A percentile compares a stretch with the other conserved stretches of the same genome.
Conservation (phyloP, 352 stramenopile species). For the Globisporangium sylvaticum region DNA sequence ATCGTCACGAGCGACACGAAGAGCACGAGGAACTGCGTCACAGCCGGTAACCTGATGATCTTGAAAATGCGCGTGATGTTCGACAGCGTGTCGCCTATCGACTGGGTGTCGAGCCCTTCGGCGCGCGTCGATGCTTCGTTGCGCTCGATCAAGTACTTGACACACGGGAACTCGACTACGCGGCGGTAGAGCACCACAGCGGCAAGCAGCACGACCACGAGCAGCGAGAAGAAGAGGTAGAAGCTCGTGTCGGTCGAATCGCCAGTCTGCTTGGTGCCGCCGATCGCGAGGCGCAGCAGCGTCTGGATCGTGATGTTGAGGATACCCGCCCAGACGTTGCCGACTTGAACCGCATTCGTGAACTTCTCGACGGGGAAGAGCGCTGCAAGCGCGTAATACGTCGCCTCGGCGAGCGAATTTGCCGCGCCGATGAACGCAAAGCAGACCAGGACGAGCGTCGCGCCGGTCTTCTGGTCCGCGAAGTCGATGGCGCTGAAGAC, state of each 20-base stretch:
- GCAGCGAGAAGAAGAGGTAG: slow-evolving; percentile 60
- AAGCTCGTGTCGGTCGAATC: slow-evolving; percentile 33
- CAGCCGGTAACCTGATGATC: slow-evolving; percentile 42
- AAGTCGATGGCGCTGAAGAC: slow-evolving; percentile 53
- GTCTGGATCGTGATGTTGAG: slow-evolving; percentile 58
- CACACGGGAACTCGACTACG: slow-evolving; percentile 30
- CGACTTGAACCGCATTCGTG: slow-evolving; percentile 65
- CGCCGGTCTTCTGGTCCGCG: slow-evolving; percentile 40
- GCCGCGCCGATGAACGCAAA: slow-evolving; percentile 45
- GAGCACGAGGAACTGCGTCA: slow-evolving; percentile 55
- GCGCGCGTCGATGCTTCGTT: slow-evolving; percentile 30
- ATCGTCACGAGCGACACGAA: slow-evolving; percentile 56
- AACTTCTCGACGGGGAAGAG: slow-evolving; percentile 67
- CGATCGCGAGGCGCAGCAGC: slow-evolving; percentile 46
- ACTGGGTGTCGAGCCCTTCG: slow-evolving; percentile 29
- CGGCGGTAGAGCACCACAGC: slow-evolving; percentile 45
- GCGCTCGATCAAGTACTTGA: slow-evolving; percentile 54
- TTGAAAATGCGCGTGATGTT: slow-evolving; percentile 46
- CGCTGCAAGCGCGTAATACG: slow-evolving; percentile 55
- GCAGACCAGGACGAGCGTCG: slow-evolving; percentile 47
- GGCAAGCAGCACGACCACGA: slow-evolving; percentile 42
- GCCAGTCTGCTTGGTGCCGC: slow-evolving; percentile 36
- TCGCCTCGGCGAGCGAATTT: slow-evolving; percentile 56
- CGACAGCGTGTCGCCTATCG: slow-evolving; percentile 23
- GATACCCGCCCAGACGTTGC: slow-evolving; percentile 43